Percentiles rank a stretch among this genome's conserved stretches.
Evolutionary conservation across 306 rosid genomes (phyloP).

Genomic region (Luffa acutangula): DNA sequence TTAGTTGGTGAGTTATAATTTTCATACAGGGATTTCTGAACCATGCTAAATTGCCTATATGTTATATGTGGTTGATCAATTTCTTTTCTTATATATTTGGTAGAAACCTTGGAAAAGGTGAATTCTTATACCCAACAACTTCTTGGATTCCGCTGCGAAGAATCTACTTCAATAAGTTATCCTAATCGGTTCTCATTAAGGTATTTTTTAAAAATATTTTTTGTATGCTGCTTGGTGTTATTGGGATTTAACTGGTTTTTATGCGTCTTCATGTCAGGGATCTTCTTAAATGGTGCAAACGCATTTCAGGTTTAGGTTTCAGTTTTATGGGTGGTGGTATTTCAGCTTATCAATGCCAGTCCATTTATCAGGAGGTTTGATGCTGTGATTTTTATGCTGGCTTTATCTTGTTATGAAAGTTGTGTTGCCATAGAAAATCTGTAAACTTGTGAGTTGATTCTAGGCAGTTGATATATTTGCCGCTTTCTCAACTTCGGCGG

Average conservation of each 20-base stretch:
- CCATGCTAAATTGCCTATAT: neutral
- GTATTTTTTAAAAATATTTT: slow-evolving; percentile 20
- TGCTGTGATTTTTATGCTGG: neutral
- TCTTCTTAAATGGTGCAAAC: slow-evolving; percentile 94
- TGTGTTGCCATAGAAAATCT: slow-evolving; percentile 1
- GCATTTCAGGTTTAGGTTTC: slow-evolving; percentile 49
- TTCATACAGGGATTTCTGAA: neutral
- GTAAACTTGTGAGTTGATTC: slow-evolving; percentile 12
- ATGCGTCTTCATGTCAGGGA: slow-evolving; percentile 45
- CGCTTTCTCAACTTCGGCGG: slow-evolving; percentile 48
- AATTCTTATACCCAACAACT: slow-evolving; percentile 33
- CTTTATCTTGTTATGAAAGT: neutral
- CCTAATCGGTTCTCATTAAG: slow-evolving; percentile 62
- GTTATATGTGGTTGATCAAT: neutral
- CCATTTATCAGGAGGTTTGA: slow-evolving; percentile 66
- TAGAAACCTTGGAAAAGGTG: slow-evolving; percentile 67
- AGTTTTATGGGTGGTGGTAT: slow-evolving; percentile 35
- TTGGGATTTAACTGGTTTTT: neutral
- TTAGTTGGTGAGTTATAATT: slow-evolving; percentile 44
- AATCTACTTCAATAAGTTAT: slow-evolving; percentile 29
- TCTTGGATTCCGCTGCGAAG: slow-evolving; percentile 30
- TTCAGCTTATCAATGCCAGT: slow-evolving; percentile 34
- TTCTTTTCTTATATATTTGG: neutral
- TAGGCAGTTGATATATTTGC: slow-evolving; percentile 93
- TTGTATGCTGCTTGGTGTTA: neutral